These are phyloP conservation scores for Pseudogymnoascus sp. DNA, from an alignment of 2,329 filamentous ascomycete genomes.

Conservation along the genomic window DNA sequence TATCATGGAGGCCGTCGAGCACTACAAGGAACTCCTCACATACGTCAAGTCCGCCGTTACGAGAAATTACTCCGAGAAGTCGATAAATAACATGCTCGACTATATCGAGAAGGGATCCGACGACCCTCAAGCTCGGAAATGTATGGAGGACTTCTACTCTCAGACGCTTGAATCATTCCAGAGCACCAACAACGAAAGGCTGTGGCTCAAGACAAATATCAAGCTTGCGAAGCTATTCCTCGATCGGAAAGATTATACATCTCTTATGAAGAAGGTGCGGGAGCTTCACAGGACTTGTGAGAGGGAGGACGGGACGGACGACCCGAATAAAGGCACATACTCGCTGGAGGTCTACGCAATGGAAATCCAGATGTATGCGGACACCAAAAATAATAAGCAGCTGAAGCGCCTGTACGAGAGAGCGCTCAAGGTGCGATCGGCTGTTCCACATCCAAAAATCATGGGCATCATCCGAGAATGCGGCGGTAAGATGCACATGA, in stretches of 20 bases:
- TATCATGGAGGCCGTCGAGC: constrained; percentile 64
- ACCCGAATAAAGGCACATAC: constrained; percentile 94
- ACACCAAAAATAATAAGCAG: constrained; percentile 95
- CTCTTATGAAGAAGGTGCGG: constrained; percentile 73
- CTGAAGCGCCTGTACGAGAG: constrained; percentile 88
- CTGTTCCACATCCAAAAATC: constrained; percentile 95
- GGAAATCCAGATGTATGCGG: constrained; percentile 97
- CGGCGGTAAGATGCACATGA: constrained; percentile 99
- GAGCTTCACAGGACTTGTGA: constrained; percentile 89
- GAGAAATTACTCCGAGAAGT: constrained; percentile 97
- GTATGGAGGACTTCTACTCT: constrained; percentile 93
- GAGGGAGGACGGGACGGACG: constrained; percentile 75
- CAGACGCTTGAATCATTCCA: constrained; percentile 91
- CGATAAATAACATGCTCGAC: constrained; percentile 98
- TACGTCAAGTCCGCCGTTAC: constrained; percentile 97
- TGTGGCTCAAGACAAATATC: constrained; percentile 98
- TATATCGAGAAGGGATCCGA: constrained; percentile 83
- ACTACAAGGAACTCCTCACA: constrained; percentile 90
- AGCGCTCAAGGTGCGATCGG: constrained; percentile 87
- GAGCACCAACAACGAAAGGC: constrained; percentile 90
- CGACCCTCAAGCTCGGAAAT: constrained; percentile 63
- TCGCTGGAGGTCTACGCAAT: constrained; percentile 91
- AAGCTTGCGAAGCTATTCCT: constrained; percentile 89
- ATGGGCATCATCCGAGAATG: constrained; percentile 99
- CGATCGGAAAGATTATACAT: constrained; percentile 79